Evolutionary conservation across 805 yeast species (phyloP).

Genomic region (Candida gorgasii): DNA sequence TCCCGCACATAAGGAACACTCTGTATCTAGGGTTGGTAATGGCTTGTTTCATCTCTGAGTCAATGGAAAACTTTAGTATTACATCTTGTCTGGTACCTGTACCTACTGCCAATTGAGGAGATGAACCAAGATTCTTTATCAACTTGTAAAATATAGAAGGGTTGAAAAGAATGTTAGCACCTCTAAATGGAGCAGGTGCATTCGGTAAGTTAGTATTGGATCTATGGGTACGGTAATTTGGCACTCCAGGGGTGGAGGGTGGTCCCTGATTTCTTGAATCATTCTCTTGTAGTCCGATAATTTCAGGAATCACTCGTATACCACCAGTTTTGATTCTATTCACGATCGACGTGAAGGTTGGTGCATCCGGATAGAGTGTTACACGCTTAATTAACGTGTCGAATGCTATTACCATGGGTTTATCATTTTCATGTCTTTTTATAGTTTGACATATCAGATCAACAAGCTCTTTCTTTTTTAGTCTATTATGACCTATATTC

Average conservation of each 20-base stretch:
- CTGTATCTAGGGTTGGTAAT: not conserved
- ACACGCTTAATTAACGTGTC: not conserved
- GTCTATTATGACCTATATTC: slow-evolving; percentile 46
- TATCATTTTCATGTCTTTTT: not conserved
- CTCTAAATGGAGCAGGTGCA: not conserved
- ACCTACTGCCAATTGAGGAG: slow-evolving; percentile 48
- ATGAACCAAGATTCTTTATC: slow-evolving; percentile 46
- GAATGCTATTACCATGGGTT: not conserved
- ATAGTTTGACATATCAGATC: slow-evolving; percentile 22
- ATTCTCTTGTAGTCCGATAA: too few relatives aligned
- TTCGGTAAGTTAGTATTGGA: slow-evolving; percentile 12
- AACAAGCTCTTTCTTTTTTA: slow-evolving; percentile 62
- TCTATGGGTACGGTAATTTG: slow-evolving; percentile 8
- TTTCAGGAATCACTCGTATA: slow-evolving; percentile 21
- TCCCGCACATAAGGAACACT: slow-evolving; percentile 1
- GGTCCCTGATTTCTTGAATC: too few relatives aligned
- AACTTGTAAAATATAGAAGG: slow-evolving; percentile 58
- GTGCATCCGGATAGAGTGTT: not conserved
- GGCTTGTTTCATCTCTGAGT: not conserved
- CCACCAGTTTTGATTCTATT: slow-evolving; percentile 15
- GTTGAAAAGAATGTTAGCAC: slow-evolving; percentile 30
- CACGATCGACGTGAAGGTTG: slow-evolving; percentile 33
- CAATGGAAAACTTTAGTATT: slow-evolving; percentile 37
- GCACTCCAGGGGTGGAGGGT: not conserved
- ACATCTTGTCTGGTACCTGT: slow-evolving; percentile 4